Evolutionary conservation across 345 rosid genomes (phyloP).

Genomic region (Aegle marmelos): DNA sequence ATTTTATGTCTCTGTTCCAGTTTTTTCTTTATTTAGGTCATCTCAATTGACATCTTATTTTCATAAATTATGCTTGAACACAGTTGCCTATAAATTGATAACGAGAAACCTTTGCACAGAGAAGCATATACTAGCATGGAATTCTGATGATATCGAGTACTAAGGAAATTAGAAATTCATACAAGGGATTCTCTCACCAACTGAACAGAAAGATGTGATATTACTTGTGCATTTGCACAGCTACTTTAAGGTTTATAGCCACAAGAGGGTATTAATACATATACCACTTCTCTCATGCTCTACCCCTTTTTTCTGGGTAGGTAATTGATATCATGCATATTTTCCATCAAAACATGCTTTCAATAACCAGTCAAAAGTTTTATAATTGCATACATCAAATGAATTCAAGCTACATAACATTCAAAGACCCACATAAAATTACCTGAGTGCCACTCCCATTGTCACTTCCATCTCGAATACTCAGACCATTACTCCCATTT

Average conservation of each 20-base stretch:
- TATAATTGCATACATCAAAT: neutral
- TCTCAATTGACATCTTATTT: neutral
- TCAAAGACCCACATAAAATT: conserved; percentile 11
- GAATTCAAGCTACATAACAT: neutral
- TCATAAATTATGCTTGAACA: neutral
- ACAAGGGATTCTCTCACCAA: neutral
- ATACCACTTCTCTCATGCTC: neutral
- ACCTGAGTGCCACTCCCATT: conserved; percentile 84
- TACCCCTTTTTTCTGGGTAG: neutral
- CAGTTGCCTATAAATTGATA: neutral
- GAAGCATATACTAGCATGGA: neutral
- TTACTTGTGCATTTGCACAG: neutral
- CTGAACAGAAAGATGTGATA: neutral
- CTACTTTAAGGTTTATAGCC: neutral
- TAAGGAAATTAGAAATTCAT: neutral
- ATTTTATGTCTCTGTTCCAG: neutral
- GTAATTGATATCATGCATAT: neutral
- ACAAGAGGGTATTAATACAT: neutral
- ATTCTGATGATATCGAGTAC: neutral
- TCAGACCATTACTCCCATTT: conserved; percentile 40
- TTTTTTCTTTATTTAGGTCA: neutral
- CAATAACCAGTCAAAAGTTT: neutral
- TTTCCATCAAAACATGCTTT: neutral
- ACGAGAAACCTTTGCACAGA: neutral
- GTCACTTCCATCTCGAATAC: conserved; percentile 54